phyloP scores from a whole-genome alignment of 768 basidiomycete species.

The Leccinum variicolor region DNA sequence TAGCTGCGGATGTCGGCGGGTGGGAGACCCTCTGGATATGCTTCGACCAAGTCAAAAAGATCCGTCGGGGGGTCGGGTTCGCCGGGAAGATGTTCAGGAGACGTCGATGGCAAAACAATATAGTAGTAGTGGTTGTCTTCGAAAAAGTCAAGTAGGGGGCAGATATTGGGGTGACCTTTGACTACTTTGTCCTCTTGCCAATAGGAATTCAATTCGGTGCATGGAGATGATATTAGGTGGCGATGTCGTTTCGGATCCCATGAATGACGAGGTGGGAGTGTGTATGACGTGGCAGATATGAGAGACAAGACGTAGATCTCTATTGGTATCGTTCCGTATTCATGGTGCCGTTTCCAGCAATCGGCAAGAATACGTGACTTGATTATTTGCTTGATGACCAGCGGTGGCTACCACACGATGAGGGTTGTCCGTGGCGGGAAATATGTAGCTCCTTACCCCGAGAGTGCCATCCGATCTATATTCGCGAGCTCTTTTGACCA shows the following conservation, averaged over 20 bases:
- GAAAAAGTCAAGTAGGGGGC: conserved; percentile 93
- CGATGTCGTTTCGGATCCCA: conserved; percentile 71
- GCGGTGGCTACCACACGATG: conserved; percentile 55
- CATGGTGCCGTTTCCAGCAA: conserved; percentile 98
- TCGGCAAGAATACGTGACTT: conserved; percentile 98
- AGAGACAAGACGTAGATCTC: conserved; percentile 95
- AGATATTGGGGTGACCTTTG: conserved; percentile 94
- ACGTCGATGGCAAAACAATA: conserved; percentile 79
- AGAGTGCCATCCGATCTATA: conserved; percentile 67
- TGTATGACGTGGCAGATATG: conserved; percentile 77
- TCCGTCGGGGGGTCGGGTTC: conserved; percentile 66
- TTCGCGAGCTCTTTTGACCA: conserved; percentile 88
- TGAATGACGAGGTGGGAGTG: conserved; percentile 72
- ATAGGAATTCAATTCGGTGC: conserved; percentile 24
- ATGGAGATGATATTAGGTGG: conserved; percentile 20
- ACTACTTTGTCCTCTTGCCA: conserved; percentile 73
- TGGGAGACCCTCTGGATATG: conserved; percentile 81
- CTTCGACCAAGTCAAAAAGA: conserved; percentile 94
- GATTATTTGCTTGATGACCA: conserved; percentile 98
- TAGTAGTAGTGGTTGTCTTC: conserved; percentile 97
- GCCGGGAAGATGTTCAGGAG: conserved; percentile 52
- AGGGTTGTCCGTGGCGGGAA: conserved; percentile 5
- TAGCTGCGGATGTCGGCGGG: conserved; percentile 73
- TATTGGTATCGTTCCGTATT: conserved; percentile 94
- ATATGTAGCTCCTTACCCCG: conserved; percentile 60